phyloP scores from a whole-genome alignment of 768 basidiomycete genomes.

The Mycena kentingensis region DNA sequence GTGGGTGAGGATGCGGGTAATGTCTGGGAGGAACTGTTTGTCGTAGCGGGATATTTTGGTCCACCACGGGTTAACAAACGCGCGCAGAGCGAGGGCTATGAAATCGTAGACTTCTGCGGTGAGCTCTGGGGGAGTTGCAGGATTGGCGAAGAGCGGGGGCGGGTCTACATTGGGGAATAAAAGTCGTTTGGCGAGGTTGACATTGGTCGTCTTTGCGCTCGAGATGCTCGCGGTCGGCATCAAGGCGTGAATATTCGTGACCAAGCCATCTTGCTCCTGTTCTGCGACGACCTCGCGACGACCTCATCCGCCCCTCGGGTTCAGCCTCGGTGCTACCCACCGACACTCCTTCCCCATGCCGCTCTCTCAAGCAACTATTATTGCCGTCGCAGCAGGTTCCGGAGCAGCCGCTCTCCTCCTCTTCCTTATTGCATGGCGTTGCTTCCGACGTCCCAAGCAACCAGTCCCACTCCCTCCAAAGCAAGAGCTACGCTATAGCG shows the following conservation, averaged over 20 bases:
- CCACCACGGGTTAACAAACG: conserved; percentile 86
- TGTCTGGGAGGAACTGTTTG: conserved; percentile 77
- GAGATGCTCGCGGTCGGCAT: conserved; percentile 24
- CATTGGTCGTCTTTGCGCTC: conserved; percentile 31
- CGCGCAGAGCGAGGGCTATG: conserved; percentile 76
- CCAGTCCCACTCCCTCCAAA: conserved; percentile 61
- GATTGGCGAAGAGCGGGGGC: conserved; percentile 55
- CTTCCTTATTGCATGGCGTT: conserved; percentile 39
- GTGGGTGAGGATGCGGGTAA: conserved; percentile 57
- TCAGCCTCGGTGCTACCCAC: not conserved
- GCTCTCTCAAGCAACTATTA: conserved; percentile 41
- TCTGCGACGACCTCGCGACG: too few relatives aligned
- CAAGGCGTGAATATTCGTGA: too few relatives aligned
- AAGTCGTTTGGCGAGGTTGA: conserved; percentile 55
- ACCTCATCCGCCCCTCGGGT: not conserved
- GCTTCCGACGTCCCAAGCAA: conserved; percentile 36
- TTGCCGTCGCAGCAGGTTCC: conserved; percentile 51
- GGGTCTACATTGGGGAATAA: conserved; percentile 60
- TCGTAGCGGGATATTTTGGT: conserved; percentile 80
- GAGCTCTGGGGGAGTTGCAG: conserved; percentile 53
- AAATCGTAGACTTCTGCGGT: conserved; percentile 75
- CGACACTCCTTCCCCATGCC: conserved; percentile 13
- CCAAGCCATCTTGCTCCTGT: too few relatives aligned
- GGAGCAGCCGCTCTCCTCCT: conserved; percentile 42
- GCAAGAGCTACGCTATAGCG: conserved; percentile 66